Base-by-base conservation (phyloP, 169 alveolate genomes). In the Theileria parva region DNA sequence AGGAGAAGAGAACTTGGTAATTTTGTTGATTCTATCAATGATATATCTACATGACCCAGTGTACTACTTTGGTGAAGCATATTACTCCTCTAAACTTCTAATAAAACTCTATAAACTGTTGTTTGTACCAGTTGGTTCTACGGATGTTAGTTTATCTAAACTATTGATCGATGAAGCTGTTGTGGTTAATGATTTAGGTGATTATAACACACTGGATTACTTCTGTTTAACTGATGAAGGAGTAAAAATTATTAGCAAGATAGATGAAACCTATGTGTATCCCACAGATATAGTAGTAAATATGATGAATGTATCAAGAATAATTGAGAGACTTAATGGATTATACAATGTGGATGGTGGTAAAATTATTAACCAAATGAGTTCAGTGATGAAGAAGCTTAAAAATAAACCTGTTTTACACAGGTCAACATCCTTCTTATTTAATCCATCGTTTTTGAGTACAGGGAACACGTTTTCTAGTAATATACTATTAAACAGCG, bases 41-140 rank as follows among this genome's bases (percentile, higher is more conserved):
- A 68, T 83, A 5, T 83, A 83, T 25, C 28, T 83, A 50, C 89
- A 83, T 66, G 89, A 83, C 64, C 89, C 85, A 3, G 69, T 83
- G 21, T 60, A 70, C 23, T 83, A 76, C 67, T 77, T 83, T 55
- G 86, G 86, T 15, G 89, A 83, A 59, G 86, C 86, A 4, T 68
- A 28, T 44, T 68, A 67, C 39, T 63, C 86, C 15, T 70, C 86
- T 13, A 76, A 63, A 39, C 30, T 70, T 32, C 63, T 83, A 63
- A 28, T 63, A 28, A 30, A 15, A 15, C 50, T 63, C 39, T 63
- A 63, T 13, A 39, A 63, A 21, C n/a, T 21, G 27, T 19, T 57
- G 27, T 57, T 25, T n/a, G 34, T 19, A 8, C 32, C 66, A 57
- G 66, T 19, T 25, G 27, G 34, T 25, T n/a, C 2, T 19, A 53